Evolutionary conservation across 805 yeast species (phyloP).

Genomic region (Ogataea zsoltii): DNA sequence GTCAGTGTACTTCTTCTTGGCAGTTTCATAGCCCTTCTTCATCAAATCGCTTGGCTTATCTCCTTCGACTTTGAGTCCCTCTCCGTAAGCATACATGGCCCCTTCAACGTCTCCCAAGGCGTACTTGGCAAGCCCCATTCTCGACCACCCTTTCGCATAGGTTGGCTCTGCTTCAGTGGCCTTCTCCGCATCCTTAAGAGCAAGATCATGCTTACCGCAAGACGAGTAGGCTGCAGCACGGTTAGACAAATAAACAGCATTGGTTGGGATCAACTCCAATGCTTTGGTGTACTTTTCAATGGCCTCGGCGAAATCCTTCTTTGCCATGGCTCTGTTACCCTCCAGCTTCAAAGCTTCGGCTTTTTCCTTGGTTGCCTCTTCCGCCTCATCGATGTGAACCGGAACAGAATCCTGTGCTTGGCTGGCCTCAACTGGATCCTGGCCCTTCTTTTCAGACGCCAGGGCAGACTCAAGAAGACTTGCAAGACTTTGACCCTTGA

Average conservation of each 20-base stretch:
- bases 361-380: constrained; percentile 56
- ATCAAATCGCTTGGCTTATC: constrained; percentile 81
- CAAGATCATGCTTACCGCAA: constrained; percentile 66
- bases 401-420: constrained; percentile 32
- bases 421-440: background rate
- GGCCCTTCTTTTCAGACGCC: constrained; percentile 16
- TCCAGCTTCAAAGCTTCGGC: constrained; percentile 86
- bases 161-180: constrained; percentile 78
- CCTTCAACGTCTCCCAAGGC: constrained; percentile 93
- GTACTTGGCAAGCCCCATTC: constrained; percentile 90
- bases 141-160: constrained; percentile 91
- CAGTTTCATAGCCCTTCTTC: constrained; percentile 92
- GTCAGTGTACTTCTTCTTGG: constrained; percentile 82
- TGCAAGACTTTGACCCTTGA: constrained; percentile 48
- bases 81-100: constrained; percentile 85
- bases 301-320: constrained; percentile 68
- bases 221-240: constrained; percentile 97
- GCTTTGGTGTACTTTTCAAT: constrained; percentile 80
- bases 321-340: constrained; percentile 90
- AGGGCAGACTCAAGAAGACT: constrained; percentile 40
- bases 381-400: constrained; percentile 45
- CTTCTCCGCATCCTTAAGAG: constrained; percentile 78
- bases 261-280: constrained; percentile 62
- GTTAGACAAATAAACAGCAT: constrained; percentile 86
- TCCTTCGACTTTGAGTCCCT: constrained; percentile 87